Percentiles rank a stretch among this genome's conserved stretches.
Evolutionary conservation across 345 rosid species (phyloP).

Genomic region (Populus tremula): DNA sequence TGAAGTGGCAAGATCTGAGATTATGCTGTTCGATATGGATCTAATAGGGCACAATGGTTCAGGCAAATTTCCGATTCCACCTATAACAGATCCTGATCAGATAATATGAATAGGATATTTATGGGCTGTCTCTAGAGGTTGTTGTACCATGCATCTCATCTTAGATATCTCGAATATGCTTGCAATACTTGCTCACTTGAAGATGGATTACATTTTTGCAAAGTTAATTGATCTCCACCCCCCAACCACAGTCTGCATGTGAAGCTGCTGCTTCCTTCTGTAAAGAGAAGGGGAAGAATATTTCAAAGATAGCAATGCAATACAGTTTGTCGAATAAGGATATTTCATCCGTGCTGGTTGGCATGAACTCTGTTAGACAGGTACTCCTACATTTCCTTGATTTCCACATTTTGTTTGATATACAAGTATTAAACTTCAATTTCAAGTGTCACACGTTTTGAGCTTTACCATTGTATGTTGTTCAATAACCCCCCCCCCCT

Average conservation of each 20-base stretch:
- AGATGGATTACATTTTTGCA: not conserved
- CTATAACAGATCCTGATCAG: not conserved
- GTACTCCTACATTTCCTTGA: constrained; percentile 25
- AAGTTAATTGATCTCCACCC: not conserved
- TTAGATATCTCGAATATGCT: not conserved
- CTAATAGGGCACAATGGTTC: not conserved
- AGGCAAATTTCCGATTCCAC: not conserved
- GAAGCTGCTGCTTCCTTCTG: constrained; percentile 67
- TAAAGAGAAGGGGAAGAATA: constrained; percentile 71
- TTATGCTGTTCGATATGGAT: not conserved
- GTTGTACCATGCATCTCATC: not conserved
- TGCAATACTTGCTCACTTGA: not conserved
- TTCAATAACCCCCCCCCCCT: too few species aligned
- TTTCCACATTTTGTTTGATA: not conserved
- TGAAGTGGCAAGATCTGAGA: not conserved
- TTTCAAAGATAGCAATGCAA: constrained; percentile 78
- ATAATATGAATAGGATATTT: not conserved
- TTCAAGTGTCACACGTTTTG: not conserved
- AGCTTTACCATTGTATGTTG: not conserved
- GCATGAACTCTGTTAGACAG: constrained; percentile 84
- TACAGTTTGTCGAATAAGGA: constrained; percentile 77
- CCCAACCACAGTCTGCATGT: constrained; percentile 53
- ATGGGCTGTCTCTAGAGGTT: not conserved
- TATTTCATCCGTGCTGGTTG: constrained; percentile 71
- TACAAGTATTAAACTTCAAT: not conserved